Evolutionary conservation across 805 yeast species (phyloP).

Genomic region (Nakazawaea molendinolei): DNA sequence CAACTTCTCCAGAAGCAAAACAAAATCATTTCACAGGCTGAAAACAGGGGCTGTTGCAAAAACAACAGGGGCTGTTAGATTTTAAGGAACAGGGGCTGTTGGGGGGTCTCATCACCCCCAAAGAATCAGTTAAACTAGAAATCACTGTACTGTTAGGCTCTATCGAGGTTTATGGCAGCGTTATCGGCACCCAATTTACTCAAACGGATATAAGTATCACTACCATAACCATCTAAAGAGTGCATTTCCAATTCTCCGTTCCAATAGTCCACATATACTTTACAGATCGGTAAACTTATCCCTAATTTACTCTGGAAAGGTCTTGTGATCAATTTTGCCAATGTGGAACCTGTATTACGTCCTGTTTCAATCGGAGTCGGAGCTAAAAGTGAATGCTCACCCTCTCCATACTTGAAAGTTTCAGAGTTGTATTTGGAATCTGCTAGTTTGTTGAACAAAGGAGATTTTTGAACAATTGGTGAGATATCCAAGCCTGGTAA

Average conservation of each 20-base stretch:
- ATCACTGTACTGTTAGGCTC: slow-evolving; percentile 48
- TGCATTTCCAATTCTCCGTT: slow-evolving; percentile 82
- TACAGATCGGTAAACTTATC: slow-evolving; percentile 86
- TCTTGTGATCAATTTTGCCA: slow-evolving; percentile 60
- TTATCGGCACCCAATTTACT: slow-evolving; percentile 70
- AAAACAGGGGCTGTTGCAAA: too few relatives aligned
- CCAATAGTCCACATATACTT: slow-evolving; percentile 94
- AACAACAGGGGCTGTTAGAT: too few relatives aligned
- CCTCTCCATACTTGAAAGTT: slow-evolving; percentile 5
- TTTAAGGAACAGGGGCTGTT: too few relatives aligned
- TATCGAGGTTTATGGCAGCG: slow-evolving; percentile 61
- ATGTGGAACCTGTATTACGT: slow-evolving; percentile 39
- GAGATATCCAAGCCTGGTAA: slow-evolving; percentile 54
- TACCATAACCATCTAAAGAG: slow-evolving; percentile 85
- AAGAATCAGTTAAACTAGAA: too few relatives aligned
- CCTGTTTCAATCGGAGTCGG: slow-evolving; percentile 12
- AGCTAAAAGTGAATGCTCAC: slow-evolving; percentile 9
- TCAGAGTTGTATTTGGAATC: not conserved
- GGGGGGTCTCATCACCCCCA: too few relatives aligned
- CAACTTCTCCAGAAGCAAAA: too few relatives aligned
- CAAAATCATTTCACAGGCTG: too few relatives aligned
- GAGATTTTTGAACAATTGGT: slow-evolving; percentile 12
- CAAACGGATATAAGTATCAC: slow-evolving; percentile 76
- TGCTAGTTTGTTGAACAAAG: slow-evolving; percentile 4
- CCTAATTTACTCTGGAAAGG: slow-evolving; percentile 75